Conservation (phyloP, 1,284 basidiomycete species). For the Clitocybe nebularis region DNA sequence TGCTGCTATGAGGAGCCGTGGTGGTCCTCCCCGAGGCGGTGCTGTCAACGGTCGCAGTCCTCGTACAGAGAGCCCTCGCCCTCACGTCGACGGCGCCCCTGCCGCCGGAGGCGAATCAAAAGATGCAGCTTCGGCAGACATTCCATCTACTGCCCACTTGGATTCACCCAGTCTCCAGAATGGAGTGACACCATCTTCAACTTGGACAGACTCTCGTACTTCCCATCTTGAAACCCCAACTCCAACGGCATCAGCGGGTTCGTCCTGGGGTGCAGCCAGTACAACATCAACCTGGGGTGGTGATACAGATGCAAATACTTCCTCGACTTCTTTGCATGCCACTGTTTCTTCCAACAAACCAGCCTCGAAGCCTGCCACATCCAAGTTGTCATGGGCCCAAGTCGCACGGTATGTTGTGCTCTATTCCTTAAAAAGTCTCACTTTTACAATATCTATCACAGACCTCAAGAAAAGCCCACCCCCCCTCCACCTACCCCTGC, state of each 20-base stretch:
- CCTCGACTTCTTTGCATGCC: constrained; percentile 21
- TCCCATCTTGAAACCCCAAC: constrained; percentile 23
- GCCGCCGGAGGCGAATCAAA: constrained; percentile 17
- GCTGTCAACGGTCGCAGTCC: constrained; percentile 42
- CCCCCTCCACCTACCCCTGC: constrained; percentile 30
- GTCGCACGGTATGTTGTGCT: constrained; percentile 56
- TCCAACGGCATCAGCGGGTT: constrained; percentile 25
- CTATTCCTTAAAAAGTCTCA: constrained; percentile 6
- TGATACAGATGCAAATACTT: constrained; percentile 37
- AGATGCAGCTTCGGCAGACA: constrained; percentile 14
- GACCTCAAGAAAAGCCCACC: constrained; percentile 53
- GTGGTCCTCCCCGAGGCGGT: constrained; percentile 49
- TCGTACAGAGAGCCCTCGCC: constrained; percentile 26
- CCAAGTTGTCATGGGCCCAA: constrained; percentile 79
- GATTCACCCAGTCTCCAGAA: constrained; percentile 28
- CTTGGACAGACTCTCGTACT: constrained; percentile 26
- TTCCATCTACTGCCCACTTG: constrained; percentile 17
- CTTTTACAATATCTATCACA: constrained; percentile 20
- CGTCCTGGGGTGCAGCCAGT: constrained; percentile 31
- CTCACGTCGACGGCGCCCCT: constrained; percentile 17
- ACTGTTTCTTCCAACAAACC: constrained; percentile 19
- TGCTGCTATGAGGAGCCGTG: constrained; percentile 47
- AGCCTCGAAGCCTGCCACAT: constrained; percentile 57
- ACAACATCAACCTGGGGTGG: constrained; percentile 23
- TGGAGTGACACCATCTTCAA: constrained; percentile 20